Percentiles rank a stretch among this genome's conserved stretches.
phyloP scores from a whole-genome alignment of 2,329 filamentous ascomycete genomes.

The Kalaharituber pfeilii region DNA sequence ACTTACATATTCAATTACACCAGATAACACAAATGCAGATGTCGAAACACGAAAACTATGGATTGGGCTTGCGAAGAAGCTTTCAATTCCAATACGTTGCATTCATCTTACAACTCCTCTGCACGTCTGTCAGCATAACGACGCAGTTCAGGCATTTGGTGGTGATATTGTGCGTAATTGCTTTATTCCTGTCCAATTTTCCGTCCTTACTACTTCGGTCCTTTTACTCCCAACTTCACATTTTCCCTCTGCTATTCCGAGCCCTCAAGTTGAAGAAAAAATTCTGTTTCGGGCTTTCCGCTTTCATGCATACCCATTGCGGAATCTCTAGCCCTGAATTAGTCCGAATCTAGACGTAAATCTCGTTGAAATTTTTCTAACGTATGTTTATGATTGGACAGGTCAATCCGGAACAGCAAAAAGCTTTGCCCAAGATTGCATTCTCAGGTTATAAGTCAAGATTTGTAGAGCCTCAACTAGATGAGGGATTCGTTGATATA shows the following conservation, averaged over 20 bases:
- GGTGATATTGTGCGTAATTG: constrained; percentile 26
- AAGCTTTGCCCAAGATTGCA: constrained; percentile 56
- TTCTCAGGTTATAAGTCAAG: constrained; percentile 59
- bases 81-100: constrained; percentile 61
- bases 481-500: constrained; percentile 75
- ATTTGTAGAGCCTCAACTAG: constrained; percentile 51
- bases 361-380: background rate
- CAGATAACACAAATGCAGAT: constrained; percentile 94
- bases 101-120: constrained; percentile 62
- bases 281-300: background rate
- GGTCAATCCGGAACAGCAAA: constrained; percentile 69
- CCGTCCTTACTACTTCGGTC: constrained; percentile 5
- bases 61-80: constrained; percentile 54
- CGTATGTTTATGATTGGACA: constrained; percentile 23
- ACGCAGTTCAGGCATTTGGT: constrained; percentile 56
- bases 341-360: background rate
- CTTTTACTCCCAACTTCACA: constrained; percentile 6
- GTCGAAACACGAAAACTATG: constrained; percentile 58
- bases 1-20: constrained; percentile 8
- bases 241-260: constrained; percentile 2
- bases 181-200: constrained; percentile 1
- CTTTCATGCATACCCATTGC: background rate
- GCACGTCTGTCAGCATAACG: constrained; percentile 66
- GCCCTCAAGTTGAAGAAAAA: constrained; percentile 1
- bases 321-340: background rate